Base-by-base conservation (phyloP, 75 land plant species). In the Chamaecyparis obtusa region DNA sequence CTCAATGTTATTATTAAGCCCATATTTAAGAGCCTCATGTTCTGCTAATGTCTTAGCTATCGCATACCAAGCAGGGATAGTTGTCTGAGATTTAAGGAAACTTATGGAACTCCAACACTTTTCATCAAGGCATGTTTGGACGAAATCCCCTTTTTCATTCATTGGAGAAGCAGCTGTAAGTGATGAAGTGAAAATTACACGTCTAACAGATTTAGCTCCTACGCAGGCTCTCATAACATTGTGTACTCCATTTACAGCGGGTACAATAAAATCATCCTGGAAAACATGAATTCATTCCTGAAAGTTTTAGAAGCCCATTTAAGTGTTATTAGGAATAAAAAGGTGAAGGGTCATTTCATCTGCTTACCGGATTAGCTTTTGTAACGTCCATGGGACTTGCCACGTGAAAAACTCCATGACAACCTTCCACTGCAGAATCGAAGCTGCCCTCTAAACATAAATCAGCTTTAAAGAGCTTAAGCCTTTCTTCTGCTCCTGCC, bases 321-420 rank as follows among this genome's bases (percentile, higher is more conserved):
- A 5, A 44, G 6, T 4, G 46, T 44, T 44, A 44, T 44, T 5
- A 44, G 1, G 6, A 44, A 44, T 44, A 44, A 44, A 44, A 0
- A 44, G 6, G 3, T 21, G 0, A 24, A 44, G 24, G 21, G n/a
- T 21, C 67, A 24, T 60, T 6, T 19, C 21, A 21, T 60, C 7
- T 21, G 5, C 67, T 24, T 60, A 60, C 67, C 27, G 4, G 24
- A 6, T 21, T 21, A 60, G 5, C 0, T 24, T 4, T 24, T 24
- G 67, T 5, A 19, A 60, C 21, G 21, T 60, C 67, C 44, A 97
- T 97, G 3, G 97, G 96, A 13, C 95, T 91, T 27, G 99, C 97
- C 17, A 92, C 89, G 87, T 97, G 99, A 80, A 97, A 95, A 41
- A 97, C 99, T 0, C 97, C 95, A 74, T 94, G 89, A 9, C 94